Conservation (phyloP, 2,329 filamentous ascomycete genomes). For the Diaporthe australafricana region DNA sequence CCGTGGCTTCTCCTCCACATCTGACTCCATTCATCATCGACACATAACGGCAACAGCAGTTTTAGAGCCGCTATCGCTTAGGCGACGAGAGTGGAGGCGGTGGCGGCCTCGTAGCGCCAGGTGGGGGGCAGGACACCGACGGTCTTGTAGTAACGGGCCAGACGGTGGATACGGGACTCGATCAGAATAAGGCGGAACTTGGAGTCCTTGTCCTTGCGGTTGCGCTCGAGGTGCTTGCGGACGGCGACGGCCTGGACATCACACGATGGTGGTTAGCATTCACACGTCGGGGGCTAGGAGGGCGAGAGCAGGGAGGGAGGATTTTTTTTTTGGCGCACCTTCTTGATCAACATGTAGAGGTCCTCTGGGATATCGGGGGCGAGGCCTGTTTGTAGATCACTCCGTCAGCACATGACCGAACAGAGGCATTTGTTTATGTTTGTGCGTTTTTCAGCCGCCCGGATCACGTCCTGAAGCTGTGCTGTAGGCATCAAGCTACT, state of each 20-base stretch:
- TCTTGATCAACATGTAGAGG: constrained; percentile 99
- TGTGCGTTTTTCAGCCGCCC: constrained; percentile 29
- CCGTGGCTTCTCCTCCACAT: background rate
- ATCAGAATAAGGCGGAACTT: constrained; percentile 99
- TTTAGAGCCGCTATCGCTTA: constrained; percentile 62
- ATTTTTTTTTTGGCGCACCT: constrained; percentile 67
- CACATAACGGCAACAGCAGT: constrained; percentile 41
- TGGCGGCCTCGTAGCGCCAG: constrained; percentile 99
- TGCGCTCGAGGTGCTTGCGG: constrained; percentile 99
- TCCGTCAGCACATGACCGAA: constrained; percentile 92
- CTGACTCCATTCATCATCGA: constrained; percentile 39
- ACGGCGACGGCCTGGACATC: constrained; percentile 84
- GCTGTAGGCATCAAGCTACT: constrained; percentile 42
- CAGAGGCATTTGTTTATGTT: constrained; percentile 75
- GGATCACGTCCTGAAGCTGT: constrained; percentile 31
- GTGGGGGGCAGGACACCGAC: constrained; percentile 86
- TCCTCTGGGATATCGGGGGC: constrained; percentile 99
- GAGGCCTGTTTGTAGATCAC: constrained; percentile 89
- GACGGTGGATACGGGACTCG: constrained; percentile 99
- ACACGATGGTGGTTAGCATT: constrained; percentile 37
- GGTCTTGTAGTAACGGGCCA: constrained; percentile 99
- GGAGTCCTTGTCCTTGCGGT: constrained; percentile 99
- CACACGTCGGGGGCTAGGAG: background rate
- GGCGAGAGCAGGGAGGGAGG: too few relatives aligned
- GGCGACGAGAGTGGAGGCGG: constrained; percentile 92